Percentiles rank a stretch among this genome's conserved stretches.
Conservation (phyloP, 768 basidiomycete genomes). For the Lactarius quietus region DNA sequence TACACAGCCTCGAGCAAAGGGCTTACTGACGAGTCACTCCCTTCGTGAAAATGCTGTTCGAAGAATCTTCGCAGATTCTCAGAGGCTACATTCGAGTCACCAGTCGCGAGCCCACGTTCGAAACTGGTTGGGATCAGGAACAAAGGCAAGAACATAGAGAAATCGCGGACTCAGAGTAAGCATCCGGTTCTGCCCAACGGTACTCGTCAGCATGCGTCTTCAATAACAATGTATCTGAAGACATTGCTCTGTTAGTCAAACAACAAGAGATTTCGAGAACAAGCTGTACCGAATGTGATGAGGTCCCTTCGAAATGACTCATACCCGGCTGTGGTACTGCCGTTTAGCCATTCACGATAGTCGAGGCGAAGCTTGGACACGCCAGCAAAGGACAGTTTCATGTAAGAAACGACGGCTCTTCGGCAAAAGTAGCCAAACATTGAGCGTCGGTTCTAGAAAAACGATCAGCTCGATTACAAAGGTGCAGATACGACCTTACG, state of each 20-base stretch:
- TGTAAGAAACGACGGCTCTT: constrained; percentile 68
- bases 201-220: constrained; percentile 27
- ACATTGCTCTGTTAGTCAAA: background rate
- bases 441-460: constrained; percentile 61
- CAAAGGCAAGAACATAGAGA: background rate
- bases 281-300: constrained; percentile 21
- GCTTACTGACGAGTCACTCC: constrained; percentile 68
- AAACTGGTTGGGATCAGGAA: constrained; percentile 46
- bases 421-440: constrained; percentile 80
- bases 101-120: constrained; percentile 59
- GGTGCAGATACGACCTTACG: constrained; percentile 18
- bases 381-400: constrained; percentile 73
- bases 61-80: constrained; percentile 77
- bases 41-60: constrained; percentile 80
- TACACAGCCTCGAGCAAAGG: background rate
- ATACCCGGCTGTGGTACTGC: constrained; percentile 48
- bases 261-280: background rate
- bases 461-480: background rate
- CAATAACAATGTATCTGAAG: constrained; percentile 28
- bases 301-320: constrained; percentile 28
- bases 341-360: constrained; percentile 60
- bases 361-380: constrained; percentile 63
- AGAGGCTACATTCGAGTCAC: constrained; percentile 64
- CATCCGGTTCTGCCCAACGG: constrained; percentile 21
- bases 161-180: constrained; percentile 20